A percentile compares a stretch with the other conserved stretches of the same genome.
These are phyloP conservation scores for Coemansia sp. DNA, from an alignment of 192 early-diverging fungal genomes.

Conservation along the genomic window DNA sequence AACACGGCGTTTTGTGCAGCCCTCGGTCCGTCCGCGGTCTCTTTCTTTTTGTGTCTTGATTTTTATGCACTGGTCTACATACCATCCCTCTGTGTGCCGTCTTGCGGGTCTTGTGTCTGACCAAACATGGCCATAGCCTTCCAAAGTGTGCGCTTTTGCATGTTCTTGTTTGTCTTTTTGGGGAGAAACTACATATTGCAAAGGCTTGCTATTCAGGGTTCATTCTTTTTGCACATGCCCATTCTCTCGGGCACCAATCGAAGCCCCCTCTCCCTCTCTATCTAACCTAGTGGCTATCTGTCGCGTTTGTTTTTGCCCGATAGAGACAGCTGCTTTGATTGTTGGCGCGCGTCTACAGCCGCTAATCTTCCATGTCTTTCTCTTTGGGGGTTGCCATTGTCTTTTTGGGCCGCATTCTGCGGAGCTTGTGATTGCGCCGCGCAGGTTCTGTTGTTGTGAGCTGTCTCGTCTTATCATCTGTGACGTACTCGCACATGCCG, in stretches of 20 bases:
- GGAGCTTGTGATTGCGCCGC: slow-evolving; percentile 3
- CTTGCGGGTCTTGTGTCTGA: not conserved
- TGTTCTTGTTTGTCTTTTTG: not conserved
- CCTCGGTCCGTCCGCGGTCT: not conserved
- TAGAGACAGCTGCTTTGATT: not conserved
- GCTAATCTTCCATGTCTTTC: not conserved
- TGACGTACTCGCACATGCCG: not conserved
- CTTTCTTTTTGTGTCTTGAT: not conserved
- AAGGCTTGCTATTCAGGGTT: not conserved
- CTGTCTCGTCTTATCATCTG: not conserved
- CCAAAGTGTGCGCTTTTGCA: no score
- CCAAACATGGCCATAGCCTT: no score
- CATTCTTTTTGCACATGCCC: not conserved
- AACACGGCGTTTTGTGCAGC: not conserved
- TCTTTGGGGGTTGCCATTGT: not conserved
- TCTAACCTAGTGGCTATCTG: not conserved
- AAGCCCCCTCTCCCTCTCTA: not conserved
- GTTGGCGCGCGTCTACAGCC: not conserved
- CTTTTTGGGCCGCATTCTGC: not conserved
- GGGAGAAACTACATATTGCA: no score
- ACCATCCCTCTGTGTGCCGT: not conserved
- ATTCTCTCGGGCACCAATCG: not conserved
- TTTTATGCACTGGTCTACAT: not conserved
- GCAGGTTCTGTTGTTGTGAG: not conserved
- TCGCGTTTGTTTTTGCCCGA: not conserved